Evolutionary conservation across 805 yeast species (phyloP).

Genomic region (Kodamaea laetipori): DNA sequence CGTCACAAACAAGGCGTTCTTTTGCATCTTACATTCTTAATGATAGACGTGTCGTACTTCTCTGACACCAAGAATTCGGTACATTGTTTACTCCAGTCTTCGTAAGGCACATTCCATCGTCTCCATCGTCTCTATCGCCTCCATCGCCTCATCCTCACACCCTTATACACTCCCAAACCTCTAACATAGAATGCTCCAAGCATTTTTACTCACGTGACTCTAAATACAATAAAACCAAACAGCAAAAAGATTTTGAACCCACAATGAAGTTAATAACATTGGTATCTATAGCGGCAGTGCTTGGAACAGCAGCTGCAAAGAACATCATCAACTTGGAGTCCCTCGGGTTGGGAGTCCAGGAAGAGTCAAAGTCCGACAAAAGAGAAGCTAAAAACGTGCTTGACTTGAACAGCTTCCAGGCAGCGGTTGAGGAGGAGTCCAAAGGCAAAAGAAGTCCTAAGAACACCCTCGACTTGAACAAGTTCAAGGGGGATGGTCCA

Average conservation of each 20-base stretch:
- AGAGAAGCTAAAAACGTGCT: constrained; percentile 18
- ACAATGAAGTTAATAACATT: constrained; percentile 11
- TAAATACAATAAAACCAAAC: not conserved
- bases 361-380: constrained; percentile 9
- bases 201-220: too few relatives aligned
- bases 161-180: not conserved
- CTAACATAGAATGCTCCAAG: too few relatives aligned
- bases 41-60: too few relatives aligned
- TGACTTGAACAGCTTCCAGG: constrained; percentile 10
- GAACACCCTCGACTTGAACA: constrained; percentile 12
- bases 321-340: constrained; percentile 11
- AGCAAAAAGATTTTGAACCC: not conserved
- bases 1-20: too few relatives aligned
- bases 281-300: constrained; percentile 7
- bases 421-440: not conserved
- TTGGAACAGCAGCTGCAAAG: constrained; percentile 12
- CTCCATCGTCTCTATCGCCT: too few relatives aligned
- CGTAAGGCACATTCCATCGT: too few relatives aligned
- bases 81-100: too few relatives aligned
- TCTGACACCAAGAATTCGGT: too few relatives aligned
- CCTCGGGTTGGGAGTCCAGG: constrained; percentile 4
- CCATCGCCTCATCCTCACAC: too few relatives aligned
- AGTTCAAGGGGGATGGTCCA: too few relatives aligned
- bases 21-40: too few relatives aligned
- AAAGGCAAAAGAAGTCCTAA: constrained; percentile 2